Evolutionary conservation across 345 rosid genomes (phyloP).

Genomic region (Jatropha curcas): DNA sequence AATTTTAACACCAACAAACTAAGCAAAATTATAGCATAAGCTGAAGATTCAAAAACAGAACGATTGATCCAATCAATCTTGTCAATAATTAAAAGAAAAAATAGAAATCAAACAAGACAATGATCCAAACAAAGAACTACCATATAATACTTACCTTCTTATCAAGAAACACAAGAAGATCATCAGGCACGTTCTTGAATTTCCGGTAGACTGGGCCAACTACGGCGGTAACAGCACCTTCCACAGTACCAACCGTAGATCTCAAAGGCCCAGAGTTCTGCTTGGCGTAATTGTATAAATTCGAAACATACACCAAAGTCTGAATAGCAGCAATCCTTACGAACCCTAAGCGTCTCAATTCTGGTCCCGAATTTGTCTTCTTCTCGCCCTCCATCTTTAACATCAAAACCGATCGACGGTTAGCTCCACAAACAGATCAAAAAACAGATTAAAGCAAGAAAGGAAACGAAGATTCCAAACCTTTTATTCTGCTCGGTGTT

Average conservation of each 20-base stretch:
- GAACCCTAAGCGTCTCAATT: slow-evolving; percentile 70
- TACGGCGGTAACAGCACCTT: slow-evolving; percentile 61
- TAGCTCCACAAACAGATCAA: background rate
- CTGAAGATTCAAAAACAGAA: background rate
- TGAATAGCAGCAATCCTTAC: slow-evolving; percentile 62
- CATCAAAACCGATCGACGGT: slow-evolving; percentile 3
- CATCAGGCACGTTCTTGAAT: slow-evolving; percentile 60
- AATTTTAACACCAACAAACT: no score
- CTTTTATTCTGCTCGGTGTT: background rate
- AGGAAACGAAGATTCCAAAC: background rate
- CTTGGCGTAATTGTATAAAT: slow-evolving; percentile 69
- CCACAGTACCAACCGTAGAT: slow-evolving; percentile 66
- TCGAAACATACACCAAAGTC: slow-evolving; percentile 45
- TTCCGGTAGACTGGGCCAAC: slow-evolving; percentile 65
- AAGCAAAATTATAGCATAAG: background rate
- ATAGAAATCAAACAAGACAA: background rate
- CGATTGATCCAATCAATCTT: background rate
- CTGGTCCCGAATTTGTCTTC: slow-evolving; percentile 26
- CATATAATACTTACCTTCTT: slow-evolving; percentile 56
- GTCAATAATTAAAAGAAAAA: no score
- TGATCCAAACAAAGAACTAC: background rate
- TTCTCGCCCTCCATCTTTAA: slow-evolving; percentile 44
- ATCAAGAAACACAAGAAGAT: slow-evolving; percentile 69
- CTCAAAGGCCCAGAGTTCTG: slow-evolving; percentile 75
- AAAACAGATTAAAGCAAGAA: no score